These are phyloP conservation scores for Neonectria punicea DNA, from an alignment of 2,329 filamentous ascomycete species.

Conservation along the genomic window DNA sequence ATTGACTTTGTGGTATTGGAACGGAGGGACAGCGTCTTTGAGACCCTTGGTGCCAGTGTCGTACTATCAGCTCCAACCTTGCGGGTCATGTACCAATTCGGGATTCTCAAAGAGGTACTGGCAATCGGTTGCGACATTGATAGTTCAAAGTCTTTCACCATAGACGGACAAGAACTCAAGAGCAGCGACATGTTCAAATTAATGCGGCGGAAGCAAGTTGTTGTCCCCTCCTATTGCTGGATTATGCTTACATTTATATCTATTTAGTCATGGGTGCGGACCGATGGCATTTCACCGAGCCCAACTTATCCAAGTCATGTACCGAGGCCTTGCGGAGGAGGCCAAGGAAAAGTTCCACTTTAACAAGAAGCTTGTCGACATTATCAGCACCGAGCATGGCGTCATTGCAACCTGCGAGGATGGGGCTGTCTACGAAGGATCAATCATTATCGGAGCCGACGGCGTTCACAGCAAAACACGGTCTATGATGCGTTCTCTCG, in stretches of 20 bases:
- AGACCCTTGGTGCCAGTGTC: slow-evolving; percentile 32
- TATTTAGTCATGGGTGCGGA: slow-evolving; percentile 3
- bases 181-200: slow-evolving; percentile 1
- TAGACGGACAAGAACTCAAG: neutral
- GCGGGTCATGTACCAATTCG: slow-evolving; percentile 16
- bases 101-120: neutral
- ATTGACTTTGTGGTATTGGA: slow-evolving; percentile 47
- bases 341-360: slow-evolving; percentile 7
- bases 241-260: slow-evolving; percentile 12
- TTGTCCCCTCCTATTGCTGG: neutral
- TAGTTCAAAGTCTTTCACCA: neutral
- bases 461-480: slow-evolving; percentile 19
- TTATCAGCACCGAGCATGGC: neutral
- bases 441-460: slow-evolving; percentile 23
- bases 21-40: slow-evolving; percentile 31
- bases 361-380: slow-evolving; percentile 30
- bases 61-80: slow-evolving; percentile 8
- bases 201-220: neutral
- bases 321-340: slow-evolving; percentile 3
- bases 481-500: slow-evolving; percentile 16
- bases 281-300: slow-evolving; percentile 7
- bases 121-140: slow-evolving; percentile 4
- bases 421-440: slow-evolving; percentile 12
- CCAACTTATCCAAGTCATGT: slow-evolving; percentile 9
- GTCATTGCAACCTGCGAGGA: slow-evolving; percentile 20